Evolutionary conservation across 345 rosid species (phyloP).

Genomic region (Psidium guajava): DNA sequence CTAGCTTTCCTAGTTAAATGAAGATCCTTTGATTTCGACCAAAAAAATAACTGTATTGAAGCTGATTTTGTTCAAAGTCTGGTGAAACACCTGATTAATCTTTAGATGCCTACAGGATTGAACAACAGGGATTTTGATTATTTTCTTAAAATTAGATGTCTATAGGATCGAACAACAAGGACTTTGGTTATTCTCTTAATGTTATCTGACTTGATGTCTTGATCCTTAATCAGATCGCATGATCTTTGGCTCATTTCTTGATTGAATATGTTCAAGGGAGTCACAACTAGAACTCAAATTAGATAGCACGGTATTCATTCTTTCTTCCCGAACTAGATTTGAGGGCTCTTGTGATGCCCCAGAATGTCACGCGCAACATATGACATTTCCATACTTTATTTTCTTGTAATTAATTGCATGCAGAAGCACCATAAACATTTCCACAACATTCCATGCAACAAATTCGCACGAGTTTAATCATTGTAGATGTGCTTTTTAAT

Average conservation of each 20-base stretch:
- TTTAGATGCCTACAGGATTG: not conserved
- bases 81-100: not conserved
- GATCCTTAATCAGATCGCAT: not conserved
- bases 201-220: not conserved
- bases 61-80: not conserved
- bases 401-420: too few relatives aligned
- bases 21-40: too few relatives aligned
- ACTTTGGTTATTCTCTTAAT: not conserved
- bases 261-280: not conserved
- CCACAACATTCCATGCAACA: too few relatives aligned
- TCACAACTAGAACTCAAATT: not conserved
- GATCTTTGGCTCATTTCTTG: not conserved
- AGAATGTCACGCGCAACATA: too few relatives aligned
- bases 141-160: not conserved
- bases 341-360: not conserved
- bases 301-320: not conserved
- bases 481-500: too few relatives aligned
- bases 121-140: not conserved
- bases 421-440: too few relatives aligned
- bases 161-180: too few relatives aligned
- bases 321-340: not conserved
- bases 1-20: too few relatives aligned
- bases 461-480: too few relatives aligned
- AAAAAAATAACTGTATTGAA: not conserved
- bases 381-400: too few relatives aligned